phyloP scores from a whole-genome alignment of 352 stramenopile genomes.

The Phytopythium kandeliae region DNA sequence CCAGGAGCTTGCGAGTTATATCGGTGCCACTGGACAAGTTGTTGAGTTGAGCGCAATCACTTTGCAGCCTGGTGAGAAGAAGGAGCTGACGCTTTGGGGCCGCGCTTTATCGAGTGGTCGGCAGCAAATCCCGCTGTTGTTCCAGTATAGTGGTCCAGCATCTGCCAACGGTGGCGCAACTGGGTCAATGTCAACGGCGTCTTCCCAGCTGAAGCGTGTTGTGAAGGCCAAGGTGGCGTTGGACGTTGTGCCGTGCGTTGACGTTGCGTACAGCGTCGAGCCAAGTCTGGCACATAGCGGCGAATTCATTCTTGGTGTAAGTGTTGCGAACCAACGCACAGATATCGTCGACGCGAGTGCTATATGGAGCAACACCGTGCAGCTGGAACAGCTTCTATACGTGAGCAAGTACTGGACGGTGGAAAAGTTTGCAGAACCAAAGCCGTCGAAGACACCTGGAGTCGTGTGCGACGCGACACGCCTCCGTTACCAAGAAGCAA shows the following conservation, averaged over 20 bases:
- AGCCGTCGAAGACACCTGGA: background rate
- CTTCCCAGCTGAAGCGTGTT: conserved; percentile 17
- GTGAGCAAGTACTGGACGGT: conserved; percentile 62
- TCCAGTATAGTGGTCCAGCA: conserved; percentile 49
- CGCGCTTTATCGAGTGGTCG: conserved; percentile 31
- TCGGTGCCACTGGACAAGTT: conserved; percentile 63
- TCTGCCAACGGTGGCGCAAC: conserved; percentile 11
- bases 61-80: conserved; percentile 46
- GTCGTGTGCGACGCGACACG: conserved; percentile 25
- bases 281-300: conserved; percentile 53
- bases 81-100: conserved; percentile 47
- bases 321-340: conserved; percentile 47
- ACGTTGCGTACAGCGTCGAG: conserved; percentile 61
- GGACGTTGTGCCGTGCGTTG: conserved; percentile 48
- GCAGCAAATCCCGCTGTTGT: conserved; percentile 47
- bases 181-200: conserved; percentile 6
- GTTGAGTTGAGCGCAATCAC: conserved; percentile 45
- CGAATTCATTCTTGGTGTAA: conserved; percentile 75
- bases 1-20: conserved; percentile 33
- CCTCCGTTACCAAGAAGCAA: conserved; percentile 65
- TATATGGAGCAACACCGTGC: conserved; percentile 24
- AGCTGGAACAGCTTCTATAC: conserved; percentile 47
- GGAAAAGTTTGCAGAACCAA: conserved; percentile 26
- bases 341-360: conserved; percentile 17
- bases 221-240: conserved; percentile 62